A percentile compares a stretch with the other conserved stretches of the same genome.
Evolutionary conservation across 2,329 filamentous ascomycete species (phyloP).

Genomic region (Colletotrichum endophyticum): DNA sequence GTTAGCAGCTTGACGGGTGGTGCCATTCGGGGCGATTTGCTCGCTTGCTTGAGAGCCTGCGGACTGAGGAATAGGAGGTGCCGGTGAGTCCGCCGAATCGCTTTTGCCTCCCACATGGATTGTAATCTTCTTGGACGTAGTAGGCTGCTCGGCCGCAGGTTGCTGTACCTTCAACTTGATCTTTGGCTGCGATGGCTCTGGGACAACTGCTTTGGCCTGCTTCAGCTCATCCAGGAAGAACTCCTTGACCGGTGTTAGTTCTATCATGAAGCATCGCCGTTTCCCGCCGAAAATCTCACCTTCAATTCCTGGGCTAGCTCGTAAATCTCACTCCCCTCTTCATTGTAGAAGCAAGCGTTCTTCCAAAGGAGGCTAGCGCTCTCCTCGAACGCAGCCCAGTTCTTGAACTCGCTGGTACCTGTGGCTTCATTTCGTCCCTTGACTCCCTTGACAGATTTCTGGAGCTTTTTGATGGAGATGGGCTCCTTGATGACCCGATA

Average conservation of each 20-base stretch:
- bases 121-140: slow-evolving; percentile 68
- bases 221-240: slow-evolving; percentile 72
- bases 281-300: slow-evolving; percentile 47
- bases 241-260: slow-evolving; percentile 50
- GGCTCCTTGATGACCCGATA: slow-evolving; percentile 84
- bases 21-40: slow-evolving; percentile 34
- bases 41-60: slow-evolving; percentile 36
- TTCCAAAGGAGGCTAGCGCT: slow-evolving; percentile 83
- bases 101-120: slow-evolving; percentile 70
- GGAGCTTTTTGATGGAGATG: slow-evolving; percentile 76
- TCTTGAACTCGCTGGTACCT: slow-evolving; percentile 73
- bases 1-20: slow-evolving; percentile 10
- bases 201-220: slow-evolving; percentile 74
- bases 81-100: slow-evolving; percentile 58
- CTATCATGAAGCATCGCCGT: background rate
- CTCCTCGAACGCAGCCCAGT: slow-evolving; percentile 82
- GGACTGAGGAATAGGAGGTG: slow-evolving; percentile 40
- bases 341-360: slow-evolving; percentile 89
- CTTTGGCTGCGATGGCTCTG: slow-evolving; percentile 75
- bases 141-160: slow-evolving; percentile 31
- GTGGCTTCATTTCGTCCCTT: slow-evolving; percentile 71
- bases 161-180: slow-evolving; percentile 79
- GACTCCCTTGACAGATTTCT: slow-evolving; percentile 77
- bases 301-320: slow-evolving; percentile 79
- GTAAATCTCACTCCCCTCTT: slow-evolving; percentile 87